Evolutionary conservation across 1,284 basidiomycete species (phyloP), one percentile per base, ranked within the genome.

Genomic region (Inonotus hispidus): DNA sequence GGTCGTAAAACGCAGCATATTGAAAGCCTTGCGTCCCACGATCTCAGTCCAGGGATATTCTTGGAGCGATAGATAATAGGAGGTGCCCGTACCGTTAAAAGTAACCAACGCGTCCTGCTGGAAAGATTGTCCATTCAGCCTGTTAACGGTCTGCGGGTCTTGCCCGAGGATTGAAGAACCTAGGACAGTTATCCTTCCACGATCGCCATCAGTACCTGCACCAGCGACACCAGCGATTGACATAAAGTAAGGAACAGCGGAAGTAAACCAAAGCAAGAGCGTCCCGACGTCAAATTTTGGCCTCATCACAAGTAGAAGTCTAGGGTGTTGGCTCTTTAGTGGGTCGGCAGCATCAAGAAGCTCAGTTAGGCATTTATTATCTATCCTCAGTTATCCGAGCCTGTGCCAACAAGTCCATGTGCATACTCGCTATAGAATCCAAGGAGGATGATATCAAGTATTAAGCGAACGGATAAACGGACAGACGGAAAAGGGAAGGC

Each of bases 101-200:
- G 73, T 73, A 3, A 72, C 71, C 2, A 77, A 62, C 2, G 73
- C 69, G 60, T 78, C 75, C 62, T 78, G 77, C 62, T 78, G 76
- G 62, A 77, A 79, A 6, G 75, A 75, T 61, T 75, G 77, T 19
- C 77, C 77, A 54, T 77, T 78, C n/a, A 79, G 69, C 21, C 73
- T 65, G 64, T 79, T 76, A 5, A 72, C 69, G 0, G 76, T 76
- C 55, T 70, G 68, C 5, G 77, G 75, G 62, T 76, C 73, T 14
- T 62, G 63, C 10, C 75, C 75, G 2, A 78, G 69, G 3, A 68
- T 68, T 3, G 71, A 72, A 2, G 66, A 64, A 6, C 64, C 64
- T 25, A 73, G 50, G 2, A 72, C 61, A 29, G 47, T 38, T 19
- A 64, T 55, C 14, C 14, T 55, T 29, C 53, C 53, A 32, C 4